These are phyloP conservation scores for Sporisorium exsertum DNA, from an alignment of 1,284 basidiomycete genomes.

Conservation along the genomic window DNA sequence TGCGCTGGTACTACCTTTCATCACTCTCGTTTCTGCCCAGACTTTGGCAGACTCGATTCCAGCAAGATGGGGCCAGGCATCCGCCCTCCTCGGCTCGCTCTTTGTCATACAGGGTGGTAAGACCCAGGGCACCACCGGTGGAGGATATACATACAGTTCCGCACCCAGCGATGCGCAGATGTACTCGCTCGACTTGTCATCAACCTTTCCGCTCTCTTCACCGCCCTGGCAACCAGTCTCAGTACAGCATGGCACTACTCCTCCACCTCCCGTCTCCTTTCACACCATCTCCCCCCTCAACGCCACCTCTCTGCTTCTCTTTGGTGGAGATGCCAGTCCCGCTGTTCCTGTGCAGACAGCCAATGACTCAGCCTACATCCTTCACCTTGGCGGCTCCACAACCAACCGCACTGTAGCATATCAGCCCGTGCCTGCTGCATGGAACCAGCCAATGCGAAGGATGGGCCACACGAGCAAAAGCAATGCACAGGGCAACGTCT, in stretches of 20 bases:
- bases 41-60: background rate
- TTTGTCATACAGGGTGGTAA: constrained; percentile 64
- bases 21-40: constrained; percentile 25
- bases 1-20: constrained; percentile 9
- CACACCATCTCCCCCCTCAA: constrained; percentile 60
- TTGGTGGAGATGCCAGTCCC: constrained; percentile 55
- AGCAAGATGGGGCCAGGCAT: constrained; percentile 61
- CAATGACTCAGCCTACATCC: constrained; percentile 59
- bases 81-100: constrained; percentile 45
- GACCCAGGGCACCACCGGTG: constrained; percentile 53
- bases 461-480: constrained; percentile 55
- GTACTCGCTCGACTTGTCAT: constrained; percentile 52
- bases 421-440: constrained; percentile 27
- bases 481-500: constrained; percentile 44
- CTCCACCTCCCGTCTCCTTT: constrained; percentile 51
- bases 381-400: constrained; percentile 31
- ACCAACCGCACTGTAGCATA: constrained; percentile 24
- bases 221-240: constrained; percentile 52
- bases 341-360: constrained; percentile 46
- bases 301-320: constrained; percentile 46
- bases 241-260: background rate
- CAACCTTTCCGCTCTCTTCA: constrained; percentile 30
- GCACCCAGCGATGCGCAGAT: constrained; percentile 54
- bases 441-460: constrained; percentile 59
- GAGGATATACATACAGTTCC: constrained; percentile 58